Conservation (phyloP, 1,284 basidiomycete genomes). For the Fomes fomentarius region DNA sequence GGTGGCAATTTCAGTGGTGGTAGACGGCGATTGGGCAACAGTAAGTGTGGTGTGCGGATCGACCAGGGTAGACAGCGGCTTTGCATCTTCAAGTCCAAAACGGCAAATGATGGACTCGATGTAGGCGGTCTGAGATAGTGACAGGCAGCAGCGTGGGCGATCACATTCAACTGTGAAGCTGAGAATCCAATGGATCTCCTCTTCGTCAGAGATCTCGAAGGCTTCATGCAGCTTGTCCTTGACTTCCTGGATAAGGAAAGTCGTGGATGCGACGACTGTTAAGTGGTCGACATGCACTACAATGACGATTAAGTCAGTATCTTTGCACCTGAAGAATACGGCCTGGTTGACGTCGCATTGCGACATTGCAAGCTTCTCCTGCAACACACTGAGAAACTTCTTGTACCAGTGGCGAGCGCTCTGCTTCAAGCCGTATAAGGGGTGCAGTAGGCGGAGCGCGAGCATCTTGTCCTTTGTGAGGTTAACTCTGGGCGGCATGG, state of each 20-base stretch:
- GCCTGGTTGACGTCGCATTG: conserved; percentile 23
- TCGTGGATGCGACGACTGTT: conserved; percentile 27
- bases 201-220: conserved; percentile 27
- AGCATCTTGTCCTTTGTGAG: conserved; percentile 5
- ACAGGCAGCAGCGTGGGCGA: conserved; percentile 23
- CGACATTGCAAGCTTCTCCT: conserved; percentile 8
- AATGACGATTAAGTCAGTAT: conserved; percentile 9
- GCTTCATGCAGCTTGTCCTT: conserved; percentile 6
- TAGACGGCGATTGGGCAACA: conserved; percentile 13
- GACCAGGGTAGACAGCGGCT: conserved; percentile 25
- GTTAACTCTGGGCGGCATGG: conserved; percentile 20
- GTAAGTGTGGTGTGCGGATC: conserved; percentile 19
- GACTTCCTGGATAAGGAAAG: not conserved
- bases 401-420: conserved; percentile 22
- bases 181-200: conserved; percentile 26
- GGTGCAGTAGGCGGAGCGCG: conserved; percentile 10
- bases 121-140: conserved; percentile 40
- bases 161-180: conserved; percentile 32
- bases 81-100: conserved; percentile 27
- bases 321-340: conserved; percentile 18
- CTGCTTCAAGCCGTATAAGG: conserved; percentile 34
- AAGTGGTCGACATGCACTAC: conserved; percentile 30
- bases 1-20: not conserved
- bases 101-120: conserved; percentile 37
- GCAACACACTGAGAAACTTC: conserved; percentile 6